Evolutionary conservation across 73 alveolate genomes (phyloP).

Genomic region (Blepharisma stoltei): DNA sequence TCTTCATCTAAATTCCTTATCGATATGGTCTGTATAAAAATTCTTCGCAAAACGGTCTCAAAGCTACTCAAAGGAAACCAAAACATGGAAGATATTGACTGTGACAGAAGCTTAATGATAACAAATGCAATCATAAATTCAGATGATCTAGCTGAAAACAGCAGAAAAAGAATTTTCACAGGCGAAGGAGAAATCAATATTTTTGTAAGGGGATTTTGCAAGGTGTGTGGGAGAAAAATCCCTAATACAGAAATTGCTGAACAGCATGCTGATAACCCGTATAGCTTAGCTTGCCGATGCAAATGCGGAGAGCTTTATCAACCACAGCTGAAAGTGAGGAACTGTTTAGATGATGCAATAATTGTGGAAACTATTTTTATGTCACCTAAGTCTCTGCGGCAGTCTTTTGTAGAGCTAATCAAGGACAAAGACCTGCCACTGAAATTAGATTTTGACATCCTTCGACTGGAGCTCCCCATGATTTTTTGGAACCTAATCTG

Average conservation of each 20-base stretch:
- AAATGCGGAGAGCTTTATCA: not conserved
- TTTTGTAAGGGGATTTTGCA: not conserved
- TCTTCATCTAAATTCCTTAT: not conserved
- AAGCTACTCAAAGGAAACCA: not conserved
- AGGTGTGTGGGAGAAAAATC: not conserved
- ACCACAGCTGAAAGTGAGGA: not conserved
- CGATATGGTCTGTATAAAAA: not conserved
- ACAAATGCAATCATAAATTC: constrained; percentile 2
- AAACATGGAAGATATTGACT: not conserved
- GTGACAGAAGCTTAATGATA: constrained; percentile 5
- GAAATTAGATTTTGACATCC: not conserved
- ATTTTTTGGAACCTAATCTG: constrained; percentile 16
- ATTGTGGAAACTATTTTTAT: not conserved
- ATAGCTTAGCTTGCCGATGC: no score
- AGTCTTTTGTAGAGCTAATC: not conserved
- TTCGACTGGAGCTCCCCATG: not conserved
- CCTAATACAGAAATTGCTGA: not conserved
- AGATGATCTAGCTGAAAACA: not conserved
- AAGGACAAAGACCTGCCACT: not conserved
- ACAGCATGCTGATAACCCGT: no score
- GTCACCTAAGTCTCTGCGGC: not conserved
- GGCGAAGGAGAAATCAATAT: not conserved
- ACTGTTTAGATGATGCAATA: not conserved
- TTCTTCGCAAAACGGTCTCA: not conserved
- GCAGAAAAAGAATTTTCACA: not conserved